Evolutionary conservation across 768 basidiomycete species (phyloP).

Genomic region (Cyclocybe aegerita): DNA sequence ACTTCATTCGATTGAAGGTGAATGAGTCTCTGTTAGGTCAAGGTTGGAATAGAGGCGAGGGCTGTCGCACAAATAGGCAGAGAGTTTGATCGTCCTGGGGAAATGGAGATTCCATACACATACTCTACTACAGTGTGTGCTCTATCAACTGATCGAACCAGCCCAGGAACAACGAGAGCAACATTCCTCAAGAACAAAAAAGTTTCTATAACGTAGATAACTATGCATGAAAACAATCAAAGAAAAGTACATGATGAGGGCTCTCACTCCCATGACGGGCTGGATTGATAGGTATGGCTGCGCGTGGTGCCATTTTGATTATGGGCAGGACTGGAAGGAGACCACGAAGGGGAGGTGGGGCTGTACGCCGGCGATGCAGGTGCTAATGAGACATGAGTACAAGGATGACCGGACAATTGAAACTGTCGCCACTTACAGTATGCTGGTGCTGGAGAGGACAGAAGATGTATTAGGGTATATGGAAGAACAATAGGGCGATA

Average conservation of each 20-base stretch:
- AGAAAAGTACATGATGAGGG: constrained; percentile 5
- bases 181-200: constrained; percentile 16
- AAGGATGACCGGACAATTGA: constrained; percentile 7
- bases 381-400: constrained; percentile 38
- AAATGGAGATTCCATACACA: no score
- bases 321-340: constrained; percentile 76
- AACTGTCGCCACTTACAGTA: constrained; percentile 56
- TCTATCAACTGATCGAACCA: no score
- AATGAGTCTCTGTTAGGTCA: no score
- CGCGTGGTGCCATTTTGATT: constrained; percentile 49
- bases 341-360: constrained; percentile 83
- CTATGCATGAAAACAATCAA: constrained; percentile 18
- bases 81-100: no score
- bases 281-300: constrained; percentile 45
- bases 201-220: constrained; percentile 21
- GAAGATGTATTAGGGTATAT: not conserved
- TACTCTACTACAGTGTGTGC: no score
- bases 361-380: constrained; percentile 87
- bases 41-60: no score
- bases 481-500: not conserved
- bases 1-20: no score
- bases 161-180: constrained; percentile 1
- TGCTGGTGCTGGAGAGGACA: constrained; percentile 55
- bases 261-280: constrained; percentile 52
- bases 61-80: no score